Conservation (phyloP, 129 eudicot genomes). For the Dittrichia graveolens region DNA sequence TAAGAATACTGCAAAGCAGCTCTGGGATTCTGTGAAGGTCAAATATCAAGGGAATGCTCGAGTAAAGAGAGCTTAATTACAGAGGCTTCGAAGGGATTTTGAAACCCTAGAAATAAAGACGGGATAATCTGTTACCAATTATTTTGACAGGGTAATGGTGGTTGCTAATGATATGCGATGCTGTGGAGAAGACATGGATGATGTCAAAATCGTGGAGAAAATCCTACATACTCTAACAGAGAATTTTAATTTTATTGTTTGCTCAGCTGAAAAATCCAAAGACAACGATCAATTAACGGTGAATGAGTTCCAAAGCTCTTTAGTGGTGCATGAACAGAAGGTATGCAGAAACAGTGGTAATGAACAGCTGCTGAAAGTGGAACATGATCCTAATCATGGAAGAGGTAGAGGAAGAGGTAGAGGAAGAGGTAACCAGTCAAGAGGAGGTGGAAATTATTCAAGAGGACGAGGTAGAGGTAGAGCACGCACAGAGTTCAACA, state of each 20-base stretch:
- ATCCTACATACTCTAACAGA: neutral
- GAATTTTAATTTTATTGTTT: neutral
- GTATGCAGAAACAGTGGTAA: neutral
- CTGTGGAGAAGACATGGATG: neutral
- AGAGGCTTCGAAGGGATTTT: too few relatives aligned
- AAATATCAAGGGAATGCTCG: too few relatives aligned
- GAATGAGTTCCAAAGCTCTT: neutral
- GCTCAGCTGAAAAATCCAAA: neutral
- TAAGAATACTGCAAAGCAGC: too few relatives aligned
- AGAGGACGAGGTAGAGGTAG: neutral
- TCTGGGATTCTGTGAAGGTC: too few relatives aligned
- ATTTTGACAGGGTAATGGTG: too few relatives aligned
- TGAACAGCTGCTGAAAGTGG: neutral
- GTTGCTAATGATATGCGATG: neutral
- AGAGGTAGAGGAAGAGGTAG: neutral
- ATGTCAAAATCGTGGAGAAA: neutral
- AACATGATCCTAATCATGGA: neutral
- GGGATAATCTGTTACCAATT: too few relatives aligned
- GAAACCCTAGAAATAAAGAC: too few relatives aligned
- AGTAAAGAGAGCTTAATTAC: too few relatives aligned
- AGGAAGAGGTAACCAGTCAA: neutral
- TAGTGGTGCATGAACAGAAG: neutral
- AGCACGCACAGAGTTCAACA: neutral
- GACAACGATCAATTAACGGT: neutral
- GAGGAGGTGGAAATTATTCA: too few relatives aligned